These are phyloP conservation scores for Gynandropsis gynandra DNA, from an alignment of 345 rosid genomes.

Conservation along the genomic window DNA sequence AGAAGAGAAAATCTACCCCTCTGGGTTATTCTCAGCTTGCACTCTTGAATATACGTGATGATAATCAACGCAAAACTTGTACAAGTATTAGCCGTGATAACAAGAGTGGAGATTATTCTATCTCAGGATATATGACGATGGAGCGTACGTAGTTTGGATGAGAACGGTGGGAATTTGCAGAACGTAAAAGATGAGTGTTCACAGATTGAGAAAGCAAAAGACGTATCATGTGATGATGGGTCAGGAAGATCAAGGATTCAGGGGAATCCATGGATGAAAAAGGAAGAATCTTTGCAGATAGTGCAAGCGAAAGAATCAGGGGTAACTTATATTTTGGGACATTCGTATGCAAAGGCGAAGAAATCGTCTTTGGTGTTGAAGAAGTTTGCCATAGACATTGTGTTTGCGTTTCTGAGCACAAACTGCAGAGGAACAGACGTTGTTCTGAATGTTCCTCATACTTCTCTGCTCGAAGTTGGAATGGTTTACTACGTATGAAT, in stretches of 20 bases:
- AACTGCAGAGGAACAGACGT: conserved; percentile 64
- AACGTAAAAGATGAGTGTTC: conserved; percentile 29
- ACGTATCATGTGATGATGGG: conserved; percentile 24
- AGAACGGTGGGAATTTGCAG: background rate
- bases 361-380: conserved; percentile 53
- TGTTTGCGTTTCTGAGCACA: conserved; percentile 59
- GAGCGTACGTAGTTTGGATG: background rate
- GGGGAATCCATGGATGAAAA: conserved; percentile 10
- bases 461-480: too few species aligned
- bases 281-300: conserved; percentile 38
- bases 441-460: too few species aligned
- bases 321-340: conserved; percentile 59
- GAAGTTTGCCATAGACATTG: conserved; percentile 50
- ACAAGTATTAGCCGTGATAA: too few species aligned
- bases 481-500: too few species aligned
- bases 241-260: background rate
- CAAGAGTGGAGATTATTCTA: too few species aligned
- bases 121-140: too few species aligned
- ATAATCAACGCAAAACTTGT: too few species aligned
- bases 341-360: conserved; percentile 55
- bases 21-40: too few species aligned
- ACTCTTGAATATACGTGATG: too few species aligned
- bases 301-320: conserved; percentile 66
- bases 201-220: conserved; percentile 51
- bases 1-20: too few species aligned